Evolutionary conservation across 2,329 filamentous ascomycete genomes (phyloP).

Genomic region (Aureobasidium sp.): DNA sequence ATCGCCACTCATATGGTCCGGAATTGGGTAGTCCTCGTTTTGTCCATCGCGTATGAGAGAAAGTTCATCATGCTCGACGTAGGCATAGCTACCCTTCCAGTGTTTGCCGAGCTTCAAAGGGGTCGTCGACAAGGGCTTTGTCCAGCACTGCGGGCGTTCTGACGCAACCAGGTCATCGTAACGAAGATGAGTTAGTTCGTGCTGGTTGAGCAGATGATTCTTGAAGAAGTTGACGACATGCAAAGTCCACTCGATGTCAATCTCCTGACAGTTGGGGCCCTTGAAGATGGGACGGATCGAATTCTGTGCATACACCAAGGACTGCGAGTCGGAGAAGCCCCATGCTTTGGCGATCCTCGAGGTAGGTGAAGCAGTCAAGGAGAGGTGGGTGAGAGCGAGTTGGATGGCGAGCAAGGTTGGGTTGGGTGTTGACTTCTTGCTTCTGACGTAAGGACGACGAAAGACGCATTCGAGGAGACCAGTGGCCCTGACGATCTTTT

Average conservation of each 20-base stretch:
- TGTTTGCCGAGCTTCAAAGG: conserved; percentile 29
- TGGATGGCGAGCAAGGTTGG: conserved; percentile 19
- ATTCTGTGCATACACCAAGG: conserved; percentile 32
- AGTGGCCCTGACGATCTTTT: conserved; percentile 22
- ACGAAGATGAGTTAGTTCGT: conserved; percentile 16
- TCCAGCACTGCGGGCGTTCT: conserved; percentile 24
- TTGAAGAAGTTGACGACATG: conserved; percentile 46
- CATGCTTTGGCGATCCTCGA: conserved; percentile 11
- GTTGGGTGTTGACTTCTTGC: not conserved
- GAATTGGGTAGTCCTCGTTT: conserved; percentile 14
- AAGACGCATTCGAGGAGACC: conserved; percentile 15
- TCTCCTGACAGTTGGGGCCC: conserved; percentile 25
- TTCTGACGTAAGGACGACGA: not conserved
- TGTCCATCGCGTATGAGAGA: conserved; percentile 17
- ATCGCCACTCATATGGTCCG: conserved; percentile 27
- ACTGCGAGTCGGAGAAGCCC: conserved; percentile 38
- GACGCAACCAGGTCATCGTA: not conserved
- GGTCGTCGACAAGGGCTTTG: conserved; percentile 26
- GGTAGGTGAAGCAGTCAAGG: not conserved
- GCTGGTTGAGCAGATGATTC: conserved; percentile 37
- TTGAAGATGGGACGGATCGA: conserved; percentile 31
- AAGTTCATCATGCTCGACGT: conserved; percentile 26
- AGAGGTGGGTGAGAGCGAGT: conserved; percentile 21
- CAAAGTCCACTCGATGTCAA: conserved; percentile 40
- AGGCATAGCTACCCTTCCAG: conserved; percentile 46